Percentiles rank a stretch among this genome's conserved stretches.
phyloP scores from a whole-genome alignment of 768 basidiomycete species.

The Heimioporus sp. region DNA sequence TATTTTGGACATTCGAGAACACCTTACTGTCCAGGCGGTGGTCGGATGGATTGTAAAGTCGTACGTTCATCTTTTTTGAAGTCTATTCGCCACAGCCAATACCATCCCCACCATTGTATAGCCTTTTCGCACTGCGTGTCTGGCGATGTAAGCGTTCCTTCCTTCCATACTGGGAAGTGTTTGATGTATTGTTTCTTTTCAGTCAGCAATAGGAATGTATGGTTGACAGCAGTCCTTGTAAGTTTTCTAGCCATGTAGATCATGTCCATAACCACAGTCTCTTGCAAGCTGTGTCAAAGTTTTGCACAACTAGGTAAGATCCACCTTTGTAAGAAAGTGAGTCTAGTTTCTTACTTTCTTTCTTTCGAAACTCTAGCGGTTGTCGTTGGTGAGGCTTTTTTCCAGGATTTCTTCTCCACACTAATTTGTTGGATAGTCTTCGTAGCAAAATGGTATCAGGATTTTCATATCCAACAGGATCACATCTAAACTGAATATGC shows the following conservation, averaged over 20 bases:
- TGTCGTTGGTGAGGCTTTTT: slow-evolving; percentile 36
- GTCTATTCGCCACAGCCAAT: neutral
- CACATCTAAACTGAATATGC: neutral
- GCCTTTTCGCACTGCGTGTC: slow-evolving; percentile 57
- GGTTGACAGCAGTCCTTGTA: slow-evolving; percentile 47
- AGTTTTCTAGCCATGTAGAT: slow-evolving; percentile 12
- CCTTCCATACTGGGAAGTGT: neutral
- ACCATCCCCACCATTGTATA: slow-evolving; percentile 20
- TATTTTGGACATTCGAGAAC: neutral
- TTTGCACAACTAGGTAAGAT: slow-evolving; percentile 49
- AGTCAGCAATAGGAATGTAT: slow-evolving; percentile 57
- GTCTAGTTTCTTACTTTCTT: no score
- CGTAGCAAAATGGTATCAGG: slow-evolving; percentile 42
- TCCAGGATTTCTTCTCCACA: neutral
- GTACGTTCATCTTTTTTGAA: slow-evolving; percentile 32
- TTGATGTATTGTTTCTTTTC: neutral
- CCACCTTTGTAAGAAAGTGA: neutral
- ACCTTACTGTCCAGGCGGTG: slow-evolving; percentile 38
- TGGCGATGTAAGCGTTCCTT: slow-evolving; percentile 52
- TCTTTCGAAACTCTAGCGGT: slow-evolving; percentile 26
- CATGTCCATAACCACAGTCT: neutral
- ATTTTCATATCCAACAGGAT: neutral
- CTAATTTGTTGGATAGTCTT: slow-evolving; percentile 34
- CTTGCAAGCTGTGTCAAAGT: slow-evolving; percentile 42
- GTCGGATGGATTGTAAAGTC: slow-evolving; percentile 55